These are phyloP conservation scores for Trichoderma asperelloides DNA, from an alignment of 495 filamentous ascomycete genomes.

Conservation along the genomic window DNA sequence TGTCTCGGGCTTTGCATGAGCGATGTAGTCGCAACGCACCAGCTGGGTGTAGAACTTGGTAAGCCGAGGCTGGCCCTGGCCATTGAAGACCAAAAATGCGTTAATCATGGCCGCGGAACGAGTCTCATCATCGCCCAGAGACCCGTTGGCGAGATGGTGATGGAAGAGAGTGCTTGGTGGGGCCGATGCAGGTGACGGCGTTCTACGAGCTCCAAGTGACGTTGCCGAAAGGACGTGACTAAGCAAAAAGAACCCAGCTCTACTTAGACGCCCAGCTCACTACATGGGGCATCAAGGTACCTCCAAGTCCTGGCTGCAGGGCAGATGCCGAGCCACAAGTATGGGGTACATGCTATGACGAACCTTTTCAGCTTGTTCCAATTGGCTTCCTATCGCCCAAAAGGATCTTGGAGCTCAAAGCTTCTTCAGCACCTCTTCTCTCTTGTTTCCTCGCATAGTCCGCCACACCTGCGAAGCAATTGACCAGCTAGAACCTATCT, in stretches of 20 bases:
- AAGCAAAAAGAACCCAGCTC: neutral
- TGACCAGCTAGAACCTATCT: neutral
- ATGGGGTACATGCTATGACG: neutral
- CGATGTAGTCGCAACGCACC: constrained; percentile 38
- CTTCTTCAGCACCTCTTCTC: neutral
- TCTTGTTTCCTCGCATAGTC: neutral
- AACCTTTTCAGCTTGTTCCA: neutral
- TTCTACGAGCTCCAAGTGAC: neutral
- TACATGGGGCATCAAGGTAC: neutral
- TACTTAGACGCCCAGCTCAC: neutral
- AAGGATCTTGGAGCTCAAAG: neutral
- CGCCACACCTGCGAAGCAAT: neutral
- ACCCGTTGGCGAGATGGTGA: neutral
- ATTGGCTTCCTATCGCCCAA: neutral
- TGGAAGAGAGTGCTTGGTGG: neutral
- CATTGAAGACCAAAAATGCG: constrained; percentile 97
- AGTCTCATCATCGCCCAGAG: neutral
- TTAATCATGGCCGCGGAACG: constrained; percentile 70
- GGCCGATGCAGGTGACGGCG: neutral
- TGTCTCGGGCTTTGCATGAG: constrained; percentile 3
- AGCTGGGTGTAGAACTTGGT: constrained; percentile 99
- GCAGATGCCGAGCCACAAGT: neutral
- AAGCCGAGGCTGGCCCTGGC: constrained; percentile 87
- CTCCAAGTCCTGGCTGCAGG: neutral
- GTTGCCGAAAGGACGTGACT: neutral